Evolutionary conservation across 2,329 filamentous ascomycete genomes (phyloP).

Genomic region (Aspergillus pseudotamarii): DNA sequence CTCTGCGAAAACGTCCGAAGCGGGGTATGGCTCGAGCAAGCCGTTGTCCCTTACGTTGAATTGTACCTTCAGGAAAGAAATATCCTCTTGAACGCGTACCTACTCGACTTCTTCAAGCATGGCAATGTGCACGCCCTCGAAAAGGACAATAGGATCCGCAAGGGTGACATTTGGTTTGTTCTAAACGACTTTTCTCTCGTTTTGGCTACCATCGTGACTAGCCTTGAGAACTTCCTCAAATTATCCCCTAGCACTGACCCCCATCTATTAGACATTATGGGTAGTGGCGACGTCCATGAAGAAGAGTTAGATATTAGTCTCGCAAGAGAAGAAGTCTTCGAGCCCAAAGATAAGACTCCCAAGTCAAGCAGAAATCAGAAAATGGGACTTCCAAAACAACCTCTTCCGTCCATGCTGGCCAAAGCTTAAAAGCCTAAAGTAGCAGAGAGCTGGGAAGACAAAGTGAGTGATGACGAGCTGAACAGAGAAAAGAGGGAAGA

Average conservation of each 20-base stretch:
- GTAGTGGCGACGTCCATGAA: neutral
- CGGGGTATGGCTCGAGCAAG: constrained; percentile 74
- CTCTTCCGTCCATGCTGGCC: neutral
- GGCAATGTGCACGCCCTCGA: constrained; percentile 58
- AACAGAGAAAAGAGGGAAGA: neutral
- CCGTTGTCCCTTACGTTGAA: constrained; percentile 69
- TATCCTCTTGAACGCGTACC: constrained; percentile 41
- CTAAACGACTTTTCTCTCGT: constrained; percentile 67
- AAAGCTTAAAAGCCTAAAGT: constrained; percentile 14
- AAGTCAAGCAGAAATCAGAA: neutral
- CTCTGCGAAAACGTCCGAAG: constrained; percentile 67
- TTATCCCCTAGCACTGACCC: neutral
- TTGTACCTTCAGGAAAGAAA: constrained; percentile 58
- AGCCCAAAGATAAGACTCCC: neutral
- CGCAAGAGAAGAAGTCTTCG: neutral
- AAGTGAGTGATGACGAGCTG: constrained; percentile 13
- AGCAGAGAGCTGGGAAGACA: constrained; percentile 30
- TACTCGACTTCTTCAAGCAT: constrained; percentile 78
- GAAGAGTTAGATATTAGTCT: neutral
- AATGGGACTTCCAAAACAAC: neutral
- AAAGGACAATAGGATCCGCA: constrained; percentile 66
- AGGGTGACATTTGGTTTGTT: constrained; percentile 71
- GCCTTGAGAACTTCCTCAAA: neutral
- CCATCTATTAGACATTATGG: neutral
- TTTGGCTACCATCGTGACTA: constrained; percentile 36